Conservation (phyloP, 805 yeast genomes). For the Wickerhamiella allomyrinae region DNA sequence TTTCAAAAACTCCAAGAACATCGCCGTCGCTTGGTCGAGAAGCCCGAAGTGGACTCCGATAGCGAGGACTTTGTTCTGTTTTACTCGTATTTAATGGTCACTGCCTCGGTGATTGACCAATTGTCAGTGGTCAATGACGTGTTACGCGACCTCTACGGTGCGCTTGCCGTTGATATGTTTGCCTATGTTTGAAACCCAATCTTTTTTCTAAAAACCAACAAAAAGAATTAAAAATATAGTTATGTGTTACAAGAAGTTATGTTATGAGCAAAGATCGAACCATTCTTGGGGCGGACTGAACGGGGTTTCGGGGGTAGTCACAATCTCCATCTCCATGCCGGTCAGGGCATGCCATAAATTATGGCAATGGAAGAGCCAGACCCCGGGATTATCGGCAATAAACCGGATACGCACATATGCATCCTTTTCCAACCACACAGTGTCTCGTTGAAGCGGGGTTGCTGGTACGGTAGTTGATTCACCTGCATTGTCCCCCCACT, state of each 20-base stretch:
- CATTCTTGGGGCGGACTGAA: slow-evolving; percentile 19
- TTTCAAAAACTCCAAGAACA: slow-evolving; percentile 49
- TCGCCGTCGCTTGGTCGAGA: slow-evolving; percentile 21
- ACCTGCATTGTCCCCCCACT: slow-evolving; percentile 38
- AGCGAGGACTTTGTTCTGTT: slow-evolving; percentile 67
- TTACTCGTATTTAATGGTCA: slow-evolving; percentile 61
- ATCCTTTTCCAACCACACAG: slow-evolving; percentile 50
- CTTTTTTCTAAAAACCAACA: no score
- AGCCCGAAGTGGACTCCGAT: not conserved
- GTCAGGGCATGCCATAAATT: slow-evolving; percentile 78
- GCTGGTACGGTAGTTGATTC: slow-evolving; percentile 33
- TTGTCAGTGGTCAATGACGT: slow-evolving; percentile 41
- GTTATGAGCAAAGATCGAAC: slow-evolving; percentile 15
- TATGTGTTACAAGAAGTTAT: no score
- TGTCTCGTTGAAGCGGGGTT: slow-evolving; percentile 52
- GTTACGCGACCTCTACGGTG: slow-evolving; percentile 49
- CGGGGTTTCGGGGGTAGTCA: slow-evolving; percentile 16
- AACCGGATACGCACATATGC: slow-evolving; percentile 57
- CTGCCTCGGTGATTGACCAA: slow-evolving; percentile 52
- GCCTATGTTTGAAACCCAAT: slow-evolving; percentile 16
- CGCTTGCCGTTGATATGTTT: slow-evolving; percentile 47
- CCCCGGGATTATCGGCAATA: slow-evolving; percentile 77
- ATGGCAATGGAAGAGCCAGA: slow-evolving; percentile 91
- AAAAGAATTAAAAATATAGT: no score
- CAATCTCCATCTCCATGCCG: slow-evolving; percentile 39